A percentile compares a stretch with the other conserved stretches of the same genome.
Evolutionary conservation across 1,284 basidiomycete species (phyloP).

Genomic region (Ceratobasidium sp.): DNA sequence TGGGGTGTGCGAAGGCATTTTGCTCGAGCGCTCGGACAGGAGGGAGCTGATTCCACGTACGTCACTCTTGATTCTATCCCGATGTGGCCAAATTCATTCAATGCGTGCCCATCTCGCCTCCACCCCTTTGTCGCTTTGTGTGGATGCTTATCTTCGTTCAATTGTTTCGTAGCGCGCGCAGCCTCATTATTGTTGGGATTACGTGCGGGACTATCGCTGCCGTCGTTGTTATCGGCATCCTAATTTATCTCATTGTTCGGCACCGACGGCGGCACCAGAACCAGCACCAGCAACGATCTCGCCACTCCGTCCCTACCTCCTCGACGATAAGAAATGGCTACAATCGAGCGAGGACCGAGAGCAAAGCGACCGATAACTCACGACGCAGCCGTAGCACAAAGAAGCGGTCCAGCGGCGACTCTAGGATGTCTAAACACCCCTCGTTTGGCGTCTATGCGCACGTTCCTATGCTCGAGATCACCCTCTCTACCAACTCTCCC

Average conservation of each 20-base stretch:
- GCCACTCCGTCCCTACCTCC: constrained; percentile 17
- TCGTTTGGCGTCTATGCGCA: constrained; percentile 25
- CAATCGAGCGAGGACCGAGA: constrained; percentile 8
- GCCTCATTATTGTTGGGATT: constrained; percentile 26
- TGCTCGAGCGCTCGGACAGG: too few species aligned
- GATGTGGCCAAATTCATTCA: too few species aligned
- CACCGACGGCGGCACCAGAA: neutral
- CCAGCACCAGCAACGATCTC: neutral
- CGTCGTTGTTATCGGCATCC: constrained; percentile 1
- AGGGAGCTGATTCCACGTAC: too few species aligned
- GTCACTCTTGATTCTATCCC: too few species aligned
- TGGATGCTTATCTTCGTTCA: neutral
- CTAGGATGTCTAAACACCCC: neutral
- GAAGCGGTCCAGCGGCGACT: neutral
- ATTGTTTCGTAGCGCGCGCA: constrained; percentile 4
- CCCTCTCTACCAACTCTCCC: neutral
- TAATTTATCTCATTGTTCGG: constrained; percentile 5
- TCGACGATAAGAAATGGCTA: constrained; percentile 30
- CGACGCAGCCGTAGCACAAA: neutral
- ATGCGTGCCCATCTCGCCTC: too few species aligned
- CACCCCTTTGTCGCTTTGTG: too few species aligned
- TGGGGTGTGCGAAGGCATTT: too few species aligned
- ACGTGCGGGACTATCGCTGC: constrained; percentile 9
- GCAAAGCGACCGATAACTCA: constrained; percentile 3
- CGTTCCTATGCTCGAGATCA: neutral